phyloP scores from a whole-genome alignment of 2,329 filamentous ascomycete genomes.

The Tolypocladium ophioglossoides region DNA sequence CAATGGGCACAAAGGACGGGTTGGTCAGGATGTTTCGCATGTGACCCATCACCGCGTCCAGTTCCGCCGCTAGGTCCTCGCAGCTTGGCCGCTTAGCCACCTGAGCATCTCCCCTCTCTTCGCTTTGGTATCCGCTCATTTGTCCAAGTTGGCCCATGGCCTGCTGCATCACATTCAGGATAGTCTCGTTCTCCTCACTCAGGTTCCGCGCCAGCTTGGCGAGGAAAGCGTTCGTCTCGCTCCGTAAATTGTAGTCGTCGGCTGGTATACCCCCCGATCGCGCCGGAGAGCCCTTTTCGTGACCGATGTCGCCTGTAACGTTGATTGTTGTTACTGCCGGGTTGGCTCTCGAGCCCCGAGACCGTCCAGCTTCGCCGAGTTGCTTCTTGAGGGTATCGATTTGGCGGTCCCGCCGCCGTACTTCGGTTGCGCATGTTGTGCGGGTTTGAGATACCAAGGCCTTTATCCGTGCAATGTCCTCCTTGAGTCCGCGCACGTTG shows the following conservation, averaged over 20 bases:
- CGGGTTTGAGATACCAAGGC: constrained; percentile 72
- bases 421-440: constrained; percentile 78
- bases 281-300: constrained; percentile 30
- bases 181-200: constrained; percentile 82
- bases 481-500: constrained; percentile 65
- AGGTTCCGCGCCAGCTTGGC: constrained; percentile 73
- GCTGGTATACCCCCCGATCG: constrained; percentile 12
- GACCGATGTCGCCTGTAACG: constrained; percentile 42
- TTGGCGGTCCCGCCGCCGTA: constrained; percentile 81
- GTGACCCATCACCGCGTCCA: constrained; percentile 70
- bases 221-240: constrained; percentile 86
- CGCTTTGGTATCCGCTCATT: constrained; percentile 47
- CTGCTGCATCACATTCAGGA: constrained; percentile 61
- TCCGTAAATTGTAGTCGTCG: constrained; percentile 58
- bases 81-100: constrained; percentile 27
- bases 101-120: constrained; percentile 19
- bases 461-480: constrained; percentile 73
- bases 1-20: constrained; percentile 89
- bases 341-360: constrained; percentile 44
- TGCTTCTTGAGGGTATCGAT: constrained; percentile 84
- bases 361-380: constrained; percentile 59
- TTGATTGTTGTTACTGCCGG: constrained; percentile 45
- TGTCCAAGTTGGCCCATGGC: constrained; percentile 63
- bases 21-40: constrained; percentile 81
- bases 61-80: constrained; percentile 61